Conservation (phyloP, 148 eudicot species). For the Camellia granthamiana region DNA sequence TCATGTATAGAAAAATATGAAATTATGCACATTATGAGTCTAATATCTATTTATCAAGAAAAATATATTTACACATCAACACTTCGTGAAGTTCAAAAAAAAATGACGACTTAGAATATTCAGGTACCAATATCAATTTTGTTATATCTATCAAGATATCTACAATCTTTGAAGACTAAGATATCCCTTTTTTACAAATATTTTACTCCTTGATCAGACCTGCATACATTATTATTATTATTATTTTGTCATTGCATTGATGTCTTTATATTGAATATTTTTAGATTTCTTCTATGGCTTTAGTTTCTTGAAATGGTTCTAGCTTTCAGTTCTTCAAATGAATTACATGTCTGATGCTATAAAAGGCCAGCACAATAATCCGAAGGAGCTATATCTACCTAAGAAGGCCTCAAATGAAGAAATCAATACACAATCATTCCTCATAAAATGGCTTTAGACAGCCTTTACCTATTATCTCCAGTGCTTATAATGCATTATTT, state of each 20-base stretch:
- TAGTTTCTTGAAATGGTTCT: neutral
- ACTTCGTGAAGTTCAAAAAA: too few relatives aligned
- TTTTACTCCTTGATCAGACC: neutral
- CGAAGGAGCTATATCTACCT: neutral
- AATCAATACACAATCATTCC: neutral
- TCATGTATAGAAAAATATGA: neutral
- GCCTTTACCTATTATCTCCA: too few relatives aligned
- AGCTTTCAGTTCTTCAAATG: neutral
- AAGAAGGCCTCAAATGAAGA: neutral
- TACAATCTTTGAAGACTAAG: neutral
- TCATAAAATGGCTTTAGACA: too few relatives aligned
- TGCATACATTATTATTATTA: neutral
- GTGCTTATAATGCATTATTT: too few relatives aligned
- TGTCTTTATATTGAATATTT: neutral
- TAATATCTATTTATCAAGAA: neutral
- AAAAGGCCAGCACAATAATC: neutral
- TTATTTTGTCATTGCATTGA: neutral
- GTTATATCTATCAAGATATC: too few relatives aligned
- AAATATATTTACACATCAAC: too few relatives aligned
- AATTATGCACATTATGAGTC: neutral
- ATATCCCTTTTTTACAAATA: neutral
- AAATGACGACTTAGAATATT: too few relatives aligned
- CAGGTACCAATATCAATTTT: neutral
- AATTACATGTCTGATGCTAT: neutral
- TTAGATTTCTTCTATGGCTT: neutral